Evolutionary conservation across 139 green algal genomes (phyloP), one percentile per base, ranked within the genome.

Genomic region (Desmodesmus armatus): DNA sequence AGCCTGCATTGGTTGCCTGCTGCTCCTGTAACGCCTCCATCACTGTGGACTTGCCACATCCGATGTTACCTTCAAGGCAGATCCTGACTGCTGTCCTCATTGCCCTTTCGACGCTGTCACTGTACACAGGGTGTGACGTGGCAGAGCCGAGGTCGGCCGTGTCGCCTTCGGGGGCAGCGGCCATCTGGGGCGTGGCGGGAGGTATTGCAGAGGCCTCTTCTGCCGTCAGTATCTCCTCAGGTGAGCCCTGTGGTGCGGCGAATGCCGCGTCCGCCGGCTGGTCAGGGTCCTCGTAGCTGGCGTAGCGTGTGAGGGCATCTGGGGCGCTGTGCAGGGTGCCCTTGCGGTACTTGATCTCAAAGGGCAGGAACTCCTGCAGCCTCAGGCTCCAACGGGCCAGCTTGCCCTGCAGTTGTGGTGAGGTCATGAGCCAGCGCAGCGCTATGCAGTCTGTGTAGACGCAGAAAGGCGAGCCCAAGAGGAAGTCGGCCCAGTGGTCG

Each of bases 381-480:
- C 66, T 37, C 4, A 88, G 60, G 9, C 73, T 72, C 31, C 65
- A 88, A 0, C 83, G 62, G 31, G 69, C 75, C 15, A 88, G 63
- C 74, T 77, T 84, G 11, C 73, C 77, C 27, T 63, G 69, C 31
- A 78, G n/a, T 33, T 78, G 49, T 9, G 49, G 70, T 15, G 43
- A 67, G 19, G 55, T 78, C 17, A 63, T 13, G 53, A 88, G 40
- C 21, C 25, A 88, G 25, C 53, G 44, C 37, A 88, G 44, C 4
- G 73, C 76, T 23, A n/a, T 53, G 25, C 80, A 37, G 74, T 88
- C 83, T 13, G 83, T 88, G 49, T 51, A 25, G 27, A 88, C 37
- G 6, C 17, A 62, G 76, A 88, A 84, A n/a, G n/a, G n/a, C n/a
- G n/a, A n/a, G 35, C 55, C 51, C 25, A 41, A 63, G 2, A 88